phyloP scores from a whole-genome alignment of 306 rosid genomes.

The Malus asiatica region DNA sequence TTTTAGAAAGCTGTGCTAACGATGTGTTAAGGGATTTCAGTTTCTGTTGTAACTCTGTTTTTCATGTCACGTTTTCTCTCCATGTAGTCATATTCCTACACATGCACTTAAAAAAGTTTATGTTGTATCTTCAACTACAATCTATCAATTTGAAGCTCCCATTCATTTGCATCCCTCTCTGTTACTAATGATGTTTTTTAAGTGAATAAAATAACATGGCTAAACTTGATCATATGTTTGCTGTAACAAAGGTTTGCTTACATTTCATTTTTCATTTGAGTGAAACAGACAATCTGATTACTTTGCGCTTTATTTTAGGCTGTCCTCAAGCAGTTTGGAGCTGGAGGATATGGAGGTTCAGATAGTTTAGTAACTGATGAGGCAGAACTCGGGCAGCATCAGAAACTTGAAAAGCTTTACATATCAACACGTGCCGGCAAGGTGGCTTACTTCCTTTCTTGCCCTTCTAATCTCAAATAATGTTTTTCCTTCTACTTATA shows the following conservation, averaged over 20 bases:
- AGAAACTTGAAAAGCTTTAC: conserved; percentile 91
- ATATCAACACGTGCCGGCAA: conserved; percentile 96
- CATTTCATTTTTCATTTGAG: not conserved
- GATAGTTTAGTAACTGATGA: conserved; percentile 82
- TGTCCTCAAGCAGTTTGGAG: conserved; percentile 95
- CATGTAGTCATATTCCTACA: not conserved
- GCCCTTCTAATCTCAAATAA: conserved; percentile 1
- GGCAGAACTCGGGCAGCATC: conserved; percentile 77
- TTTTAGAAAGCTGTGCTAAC: no score
- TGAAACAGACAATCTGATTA: conserved; percentile 11
- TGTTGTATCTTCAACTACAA: not conserved
- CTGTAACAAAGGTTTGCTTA: not conserved
- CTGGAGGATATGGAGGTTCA: conserved; percentile 93
- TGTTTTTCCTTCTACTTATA: conserved; percentile 5
- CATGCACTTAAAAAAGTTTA: not conserved
- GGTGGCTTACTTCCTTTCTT: conserved; percentile 45
- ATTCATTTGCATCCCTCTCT: not conserved
- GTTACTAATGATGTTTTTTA: not conserved
- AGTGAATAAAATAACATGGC: not conserved
- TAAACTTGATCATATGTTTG: not conserved
- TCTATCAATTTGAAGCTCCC: not conserved
- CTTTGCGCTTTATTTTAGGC: conserved; percentile 46
- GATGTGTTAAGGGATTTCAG: not conserved
- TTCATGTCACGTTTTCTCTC: not conserved
- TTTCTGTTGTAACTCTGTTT: not conserved